Percentiles rank a stretch among this genome's conserved stretches.
Conservation (phyloP, 1,284 basidiomycete species). For the Sporisorium scitamineum region DNA sequence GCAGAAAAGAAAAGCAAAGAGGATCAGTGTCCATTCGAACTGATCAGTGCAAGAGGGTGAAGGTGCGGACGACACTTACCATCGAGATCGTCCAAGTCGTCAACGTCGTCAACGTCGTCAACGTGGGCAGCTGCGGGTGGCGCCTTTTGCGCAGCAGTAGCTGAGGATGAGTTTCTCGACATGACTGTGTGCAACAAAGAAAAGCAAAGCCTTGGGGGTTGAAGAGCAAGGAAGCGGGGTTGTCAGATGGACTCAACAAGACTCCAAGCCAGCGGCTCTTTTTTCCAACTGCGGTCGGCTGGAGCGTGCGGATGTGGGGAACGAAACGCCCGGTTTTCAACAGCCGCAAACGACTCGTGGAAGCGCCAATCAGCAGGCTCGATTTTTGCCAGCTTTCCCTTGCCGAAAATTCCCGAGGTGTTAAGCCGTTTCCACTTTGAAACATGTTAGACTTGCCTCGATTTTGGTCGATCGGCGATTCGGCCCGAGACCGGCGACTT, state of each 20-base stretch:
- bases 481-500: constrained; percentile 17
- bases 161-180: constrained; percentile 15
- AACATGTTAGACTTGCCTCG: constrained; percentile 2
- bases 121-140: constrained; percentile 28
- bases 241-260: neutral
- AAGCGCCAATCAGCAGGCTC: constrained; percentile 18
- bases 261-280: neutral
- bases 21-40: neutral
- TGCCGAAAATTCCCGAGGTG: neutral
- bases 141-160: constrained; percentile 17
- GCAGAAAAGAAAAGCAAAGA: neutral
- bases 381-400: neutral
- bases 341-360: constrained; percentile 9
- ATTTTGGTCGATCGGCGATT: too few species aligned
- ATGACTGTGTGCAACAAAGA: neutral
- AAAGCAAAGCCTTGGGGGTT: neutral
- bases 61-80: constrained; percentile 50
- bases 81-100: constrained; percentile 67
- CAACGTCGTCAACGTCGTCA: constrained; percentile 58
- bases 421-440: neutral
- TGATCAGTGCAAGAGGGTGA: neutral
- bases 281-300: neutral
- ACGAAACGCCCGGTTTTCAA: constrained; percentile 33
- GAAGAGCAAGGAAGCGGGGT: neutral
- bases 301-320: constrained; percentile 1